These are phyloP conservation scores for Tricladium varicosporioides DNA, from an alignment of 2,329 filamentous ascomycete genomes.

Conservation along the genomic window DNA sequence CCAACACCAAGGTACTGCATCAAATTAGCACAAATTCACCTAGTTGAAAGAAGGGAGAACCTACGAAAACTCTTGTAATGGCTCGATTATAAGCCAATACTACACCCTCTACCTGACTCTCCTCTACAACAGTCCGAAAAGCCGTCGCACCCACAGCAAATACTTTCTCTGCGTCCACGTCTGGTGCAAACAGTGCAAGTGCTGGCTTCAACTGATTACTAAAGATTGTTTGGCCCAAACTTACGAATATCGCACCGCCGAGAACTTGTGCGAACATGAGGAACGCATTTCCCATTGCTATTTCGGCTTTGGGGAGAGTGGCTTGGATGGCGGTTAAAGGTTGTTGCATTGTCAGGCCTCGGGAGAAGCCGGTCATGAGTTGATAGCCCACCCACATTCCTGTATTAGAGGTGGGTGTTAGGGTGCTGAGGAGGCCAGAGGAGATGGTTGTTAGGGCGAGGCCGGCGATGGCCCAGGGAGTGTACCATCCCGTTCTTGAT, in stretches of 20 bases:
- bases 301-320: constrained; percentile 26
- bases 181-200: constrained; percentile 35
- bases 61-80: constrained; percentile 20
- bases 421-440: constrained; percentile 35
- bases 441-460: constrained; percentile 31
- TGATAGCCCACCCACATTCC: constrained; percentile 28
- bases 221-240: constrained; percentile 35
- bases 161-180: constrained; percentile 33
- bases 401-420: constrained; percentile 20
- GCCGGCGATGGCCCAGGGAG: constrained; percentile 33
- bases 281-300: constrained; percentile 35
- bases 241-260: constrained; percentile 32
- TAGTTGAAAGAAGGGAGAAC: background rate
- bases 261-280: constrained; percentile 37
- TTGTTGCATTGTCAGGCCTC: constrained; percentile 26
- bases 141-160: constrained; percentile 41
- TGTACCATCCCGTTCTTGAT: constrained; percentile 32
- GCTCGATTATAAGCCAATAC: constrained; percentile 41
- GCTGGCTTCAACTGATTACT: constrained; percentile 23
- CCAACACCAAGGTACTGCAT: constrained; percentile 15
- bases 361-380: constrained; percentile 23
- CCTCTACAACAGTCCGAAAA: constrained; percentile 35
- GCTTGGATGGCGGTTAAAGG: constrained; percentile 36
- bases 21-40: background rate
- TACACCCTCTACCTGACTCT: constrained; percentile 36